Evolutionary conservation across 495 filamentous ascomycete species (phyloP).

Genomic region (Penicillium daleae): DNA sequence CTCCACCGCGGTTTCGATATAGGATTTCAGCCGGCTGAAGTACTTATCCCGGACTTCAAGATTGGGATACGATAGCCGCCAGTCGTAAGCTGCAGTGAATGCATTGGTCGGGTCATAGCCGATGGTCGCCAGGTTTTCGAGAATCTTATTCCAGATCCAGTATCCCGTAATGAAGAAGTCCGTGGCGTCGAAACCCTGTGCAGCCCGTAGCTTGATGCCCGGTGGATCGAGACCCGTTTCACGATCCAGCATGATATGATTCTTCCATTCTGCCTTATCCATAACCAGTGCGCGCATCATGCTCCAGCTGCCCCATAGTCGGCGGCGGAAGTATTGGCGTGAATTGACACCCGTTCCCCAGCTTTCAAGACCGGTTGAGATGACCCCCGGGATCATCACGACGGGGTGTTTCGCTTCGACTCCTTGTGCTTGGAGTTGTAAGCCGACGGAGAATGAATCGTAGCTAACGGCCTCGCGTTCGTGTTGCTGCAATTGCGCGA

Average conservation of each 20-base stretch:
- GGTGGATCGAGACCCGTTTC: constrained; percentile 89
- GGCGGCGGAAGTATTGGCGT: constrained; percentile 86
- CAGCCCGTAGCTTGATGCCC: constrained; percentile 88
- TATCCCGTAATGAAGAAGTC: constrained; percentile 85
- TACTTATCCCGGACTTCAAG: constrained; percentile 90
- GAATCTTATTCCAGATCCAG: constrained; percentile 99
- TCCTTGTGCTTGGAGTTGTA: constrained; percentile 82
- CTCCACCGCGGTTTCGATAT: constrained; percentile 80
- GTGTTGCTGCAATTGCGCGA: constrained; percentile 57
- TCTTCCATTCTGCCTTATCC: constrained; percentile 93
- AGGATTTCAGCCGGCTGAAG: constrained; percentile 83
- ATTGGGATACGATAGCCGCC: constrained; percentile 91
- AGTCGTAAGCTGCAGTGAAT: constrained; percentile 95
- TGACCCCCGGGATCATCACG: constrained; percentile 96
- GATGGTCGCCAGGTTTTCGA: constrained; percentile 93
- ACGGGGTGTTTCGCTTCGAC: constrained; percentile 83
- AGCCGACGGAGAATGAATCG: constrained; percentile 88
- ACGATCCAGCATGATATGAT: constrained; percentile 95
- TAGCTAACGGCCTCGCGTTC: constrained; percentile 87
- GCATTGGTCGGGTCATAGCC: constrained; percentile 97
- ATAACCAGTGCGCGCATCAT: constrained; percentile 96
- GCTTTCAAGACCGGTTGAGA: constrained; percentile 94
- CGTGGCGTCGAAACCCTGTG: constrained; percentile 97
- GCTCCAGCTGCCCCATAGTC: constrained; percentile 95
- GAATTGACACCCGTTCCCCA: constrained; percentile 87